A percentile compares a stretch with the other conserved stretches of the same genome.
phyloP scores from a whole-genome alignment of 352 stramenopile genomes.

The Halophytophthora polymorphica region DNA sequence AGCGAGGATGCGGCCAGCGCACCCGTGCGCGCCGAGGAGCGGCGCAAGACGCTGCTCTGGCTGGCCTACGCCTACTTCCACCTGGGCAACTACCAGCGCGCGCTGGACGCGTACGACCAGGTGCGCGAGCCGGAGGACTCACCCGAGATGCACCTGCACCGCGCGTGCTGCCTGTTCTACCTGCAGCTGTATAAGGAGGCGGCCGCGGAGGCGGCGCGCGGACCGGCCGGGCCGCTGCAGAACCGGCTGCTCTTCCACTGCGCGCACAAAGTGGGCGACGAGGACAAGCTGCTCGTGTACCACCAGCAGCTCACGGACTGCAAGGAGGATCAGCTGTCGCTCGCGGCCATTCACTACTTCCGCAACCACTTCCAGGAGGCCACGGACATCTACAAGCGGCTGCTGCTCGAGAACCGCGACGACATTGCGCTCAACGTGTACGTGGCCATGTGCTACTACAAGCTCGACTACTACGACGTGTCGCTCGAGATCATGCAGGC shows the following conservation, averaged over 20 bases:
- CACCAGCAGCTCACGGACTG: constrained; percentile 91
- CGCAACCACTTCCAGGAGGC: constrained; percentile 93
- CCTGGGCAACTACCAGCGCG: constrained; percentile 91
- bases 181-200: constrained; percentile 90
- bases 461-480: constrained; percentile 97
- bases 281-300: constrained; percentile 94
- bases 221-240: constrained; percentile 72
- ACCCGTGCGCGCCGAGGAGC: constrained; percentile 41
- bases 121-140: constrained; percentile 60
- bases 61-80: constrained; percentile 95
- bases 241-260: constrained; percentile 95
- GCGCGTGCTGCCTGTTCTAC: constrained; percentile 93
- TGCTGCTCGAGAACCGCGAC: constrained; percentile 94
- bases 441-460: constrained; percentile 99
- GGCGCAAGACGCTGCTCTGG: constrained; percentile 87
- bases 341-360: constrained; percentile 95
- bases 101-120: constrained; percentile 90
- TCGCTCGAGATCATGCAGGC: constrained; percentile 95
- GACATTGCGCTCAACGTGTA: constrained; percentile 97
- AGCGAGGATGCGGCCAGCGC: constrained; percentile 64
- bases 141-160: constrained; percentile 84
- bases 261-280: constrained; percentile 90
- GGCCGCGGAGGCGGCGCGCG: constrained; percentile 69
- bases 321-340: constrained; percentile 94
- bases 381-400: constrained; percentile 95